Evolutionary conservation across 768 basidiomycete species (phyloP), one percentile per base, ranked within the genome.

Genomic region (Suillus weaverae): DNA sequence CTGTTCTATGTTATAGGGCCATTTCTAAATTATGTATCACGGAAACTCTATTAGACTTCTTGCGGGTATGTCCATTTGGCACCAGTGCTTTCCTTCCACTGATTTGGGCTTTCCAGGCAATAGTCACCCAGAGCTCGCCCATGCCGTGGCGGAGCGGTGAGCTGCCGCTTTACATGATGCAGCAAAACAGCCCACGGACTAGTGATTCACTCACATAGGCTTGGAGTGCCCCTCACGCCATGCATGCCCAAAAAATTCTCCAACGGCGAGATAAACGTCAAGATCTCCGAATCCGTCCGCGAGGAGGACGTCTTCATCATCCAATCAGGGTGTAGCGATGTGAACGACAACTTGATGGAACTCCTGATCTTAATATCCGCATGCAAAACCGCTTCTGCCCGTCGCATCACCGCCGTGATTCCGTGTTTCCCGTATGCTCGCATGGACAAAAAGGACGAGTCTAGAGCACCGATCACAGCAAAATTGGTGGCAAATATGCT

Each of bases 281-380:
- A 92, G 78, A 97, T 99, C 69, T 85, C 89, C 60, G 96, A 98
- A 80, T 95, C 93, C 63, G 90, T 99, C 53, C 90, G 97, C 54
- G 97, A 99, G 78, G 95, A 95, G 79, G 97, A 99, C 77, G 95
- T 98, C 33, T 99, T 98, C 83, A 97, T 99, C 83, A 86, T 99
- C 76, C 97, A 99, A 80, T 90, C 92, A 16, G 90, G 91, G 36
- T 92, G 87, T 78, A 81, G 82, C 75, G 94, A 95, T 72, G 94
- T 95, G 74, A 97, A 97, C 77, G 96, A 97, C 79, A 90, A 94
- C 77, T 82, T 99, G 68, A 97, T 99, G 95, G 97, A 99, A 76
- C 93, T 99, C 68, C 91, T 99, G 76, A 94, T 99, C 75, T 89
- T 99, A 80, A 95, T 97, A 71, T 98, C 97, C 63, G 96, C 97